Percentiles rank a stretch among this genome's conserved stretches.
phyloP scores from a whole-genome alignment of 2,329 filamentous ascomycete species.

The Albophoma yamanashiensis region DNA sequence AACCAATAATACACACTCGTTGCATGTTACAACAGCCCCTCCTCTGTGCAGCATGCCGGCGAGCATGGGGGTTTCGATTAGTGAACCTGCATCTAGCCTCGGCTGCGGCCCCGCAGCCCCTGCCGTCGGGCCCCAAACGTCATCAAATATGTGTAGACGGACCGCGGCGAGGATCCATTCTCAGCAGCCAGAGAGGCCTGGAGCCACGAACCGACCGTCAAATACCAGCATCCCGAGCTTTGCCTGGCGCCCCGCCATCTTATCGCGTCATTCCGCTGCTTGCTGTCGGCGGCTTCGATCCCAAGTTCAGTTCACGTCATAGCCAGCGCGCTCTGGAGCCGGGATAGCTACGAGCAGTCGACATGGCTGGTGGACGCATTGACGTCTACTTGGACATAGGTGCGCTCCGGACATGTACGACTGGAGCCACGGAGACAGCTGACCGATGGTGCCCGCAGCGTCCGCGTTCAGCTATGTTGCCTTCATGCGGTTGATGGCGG shows the following conservation, averaged over 20 bases:
- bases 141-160: not conserved
- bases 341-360: not conserved
- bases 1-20: too few relatives aligned
- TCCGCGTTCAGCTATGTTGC: constrained; percentile 51
- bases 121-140: not conserved
- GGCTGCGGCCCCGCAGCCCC: not conserved
- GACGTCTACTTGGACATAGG: constrained; percentile 58
- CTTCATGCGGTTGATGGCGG: constrained; percentile 46
- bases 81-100: not conserved
- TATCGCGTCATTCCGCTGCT: not conserved
- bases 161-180: not conserved
- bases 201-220: not conserved
- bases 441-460: constrained; percentile 29
- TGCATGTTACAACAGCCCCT: not conserved
- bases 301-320: not conserved
- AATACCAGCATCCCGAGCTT: too few relatives aligned
- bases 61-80: not conserved
- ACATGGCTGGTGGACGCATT: constrained; percentile 52
- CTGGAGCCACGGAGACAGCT: not conserved
- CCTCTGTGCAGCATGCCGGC: not conserved
- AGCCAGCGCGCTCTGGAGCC: not conserved
- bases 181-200: not conserved
- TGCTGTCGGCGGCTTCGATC: not conserved
- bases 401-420: constrained; percentile 17
- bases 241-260: not conserved